Evolutionary conservation across 306 rosid genomes (phyloP).

Genomic region (Quillaja saponaria): DNA sequence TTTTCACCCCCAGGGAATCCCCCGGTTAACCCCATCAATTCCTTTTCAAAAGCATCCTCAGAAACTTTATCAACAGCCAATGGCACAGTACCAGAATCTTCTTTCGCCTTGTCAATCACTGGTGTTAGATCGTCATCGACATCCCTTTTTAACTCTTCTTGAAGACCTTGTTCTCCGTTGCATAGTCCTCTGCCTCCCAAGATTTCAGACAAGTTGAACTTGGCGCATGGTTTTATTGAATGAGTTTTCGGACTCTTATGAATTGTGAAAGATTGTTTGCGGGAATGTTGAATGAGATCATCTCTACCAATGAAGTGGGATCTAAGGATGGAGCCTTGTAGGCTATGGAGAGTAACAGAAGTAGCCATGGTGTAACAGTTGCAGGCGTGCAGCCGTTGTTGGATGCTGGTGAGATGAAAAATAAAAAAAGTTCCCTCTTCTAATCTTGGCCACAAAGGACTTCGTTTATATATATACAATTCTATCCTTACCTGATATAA

Average conservation of each 20-base stretch:
- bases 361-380: constrained; percentile 51
- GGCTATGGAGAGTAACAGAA: constrained; percentile 44
- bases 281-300: constrained; percentile 35
- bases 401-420: constrained; percentile 5
- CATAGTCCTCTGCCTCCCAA: constrained; percentile 91
- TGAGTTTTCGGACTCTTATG: constrained; percentile 28
- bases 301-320: constrained; percentile 63
- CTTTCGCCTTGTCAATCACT: constrained; percentile 27
- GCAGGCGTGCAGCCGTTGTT: constrained; percentile 15
- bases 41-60: constrained; percentile 78
- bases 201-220: constrained; percentile 60
- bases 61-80: constrained; percentile 26
- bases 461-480: constrained; percentile 19
- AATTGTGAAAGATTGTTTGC: constrained; percentile 29
- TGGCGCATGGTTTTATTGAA: constrained; percentile 44
- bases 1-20: constrained; percentile 97
- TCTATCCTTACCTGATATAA: constrained; percentile 35
- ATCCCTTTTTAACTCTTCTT: constrained; percentile 53
- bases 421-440: constrained; percentile 10
- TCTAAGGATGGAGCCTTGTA: constrained; percentile 42
- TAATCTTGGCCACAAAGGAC: constrained; percentile 30
- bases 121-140: constrained; percentile 31
- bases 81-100: constrained; percentile 10
- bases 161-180: constrained; percentile 75
- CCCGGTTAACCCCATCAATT: constrained; percentile 88